phyloP scores from a whole-genome alignment of 1,139 yeast species.

The Blastobotrys persicus region DNA sequence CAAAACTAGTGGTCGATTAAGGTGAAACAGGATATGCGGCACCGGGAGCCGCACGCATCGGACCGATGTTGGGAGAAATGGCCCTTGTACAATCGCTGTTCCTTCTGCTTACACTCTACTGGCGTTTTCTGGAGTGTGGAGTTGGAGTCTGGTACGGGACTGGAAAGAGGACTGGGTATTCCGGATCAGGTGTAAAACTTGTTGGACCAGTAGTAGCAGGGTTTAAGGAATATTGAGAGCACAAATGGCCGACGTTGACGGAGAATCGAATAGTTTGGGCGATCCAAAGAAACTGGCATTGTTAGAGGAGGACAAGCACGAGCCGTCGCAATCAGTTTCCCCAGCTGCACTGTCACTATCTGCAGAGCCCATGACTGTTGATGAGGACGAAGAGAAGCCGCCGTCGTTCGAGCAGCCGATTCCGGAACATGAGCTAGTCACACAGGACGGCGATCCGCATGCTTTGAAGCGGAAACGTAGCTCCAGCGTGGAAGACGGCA shows the following conservation, averaged over 20 bases:
- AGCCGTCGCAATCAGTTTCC: slow-evolving; percentile 3
- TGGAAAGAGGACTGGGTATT: not conserved
- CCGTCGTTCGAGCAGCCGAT: slow-evolving; percentile 3
- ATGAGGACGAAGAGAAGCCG: slow-evolving; percentile 2
- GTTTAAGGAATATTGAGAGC: no score
- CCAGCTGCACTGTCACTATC: slow-evolving; percentile 6
- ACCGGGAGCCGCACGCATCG: not conserved
- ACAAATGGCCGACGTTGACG: not conserved
- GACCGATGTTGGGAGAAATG: not conserved
- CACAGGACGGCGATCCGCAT: not conserved
- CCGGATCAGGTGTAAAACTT: no score
- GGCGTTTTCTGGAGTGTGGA: no score
- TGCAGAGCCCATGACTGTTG: slow-evolving; percentile 5
- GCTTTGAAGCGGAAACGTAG: not conserved
- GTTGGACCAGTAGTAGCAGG: no score
- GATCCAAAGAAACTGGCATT: not conserved
- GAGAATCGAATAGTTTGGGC: not conserved
- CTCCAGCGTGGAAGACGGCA: not conserved
- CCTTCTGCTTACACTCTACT: not conserved
- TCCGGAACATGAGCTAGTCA: slow-evolving; percentile 5
- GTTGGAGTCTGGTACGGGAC: not conserved
- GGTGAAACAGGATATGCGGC: not conserved
- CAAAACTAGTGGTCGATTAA: no score
- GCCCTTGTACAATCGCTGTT: not conserved
- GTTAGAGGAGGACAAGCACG: not conserved